Percentiles rank a stretch among this genome's conserved stretches.
phyloP scores from a whole-genome alignment of 176 grass and related monocot genomes.

The Musa beccarii region DNA sequence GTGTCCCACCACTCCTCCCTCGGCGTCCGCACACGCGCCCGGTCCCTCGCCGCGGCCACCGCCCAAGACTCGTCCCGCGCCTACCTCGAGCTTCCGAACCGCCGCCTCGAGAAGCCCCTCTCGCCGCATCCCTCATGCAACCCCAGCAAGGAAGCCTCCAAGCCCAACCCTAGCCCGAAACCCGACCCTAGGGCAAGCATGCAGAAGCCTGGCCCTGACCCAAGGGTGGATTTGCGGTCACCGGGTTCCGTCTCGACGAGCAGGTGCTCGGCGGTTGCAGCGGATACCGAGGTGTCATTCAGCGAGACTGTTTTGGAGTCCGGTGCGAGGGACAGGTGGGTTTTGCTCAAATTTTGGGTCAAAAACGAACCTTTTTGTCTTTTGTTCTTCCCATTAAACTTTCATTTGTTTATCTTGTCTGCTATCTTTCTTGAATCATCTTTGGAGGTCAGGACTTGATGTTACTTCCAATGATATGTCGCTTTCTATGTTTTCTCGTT shows the following conservation, averaged over 20 bases:
- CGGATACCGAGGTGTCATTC: conserved; percentile 8
- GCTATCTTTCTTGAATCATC: no score
- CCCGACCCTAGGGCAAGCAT: not conserved
- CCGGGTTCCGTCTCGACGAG: not conserved
- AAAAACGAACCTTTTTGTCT: not conserved
- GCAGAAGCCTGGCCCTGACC: not conserved
- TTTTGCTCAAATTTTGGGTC: not conserved
- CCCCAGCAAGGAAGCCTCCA: not conserved
- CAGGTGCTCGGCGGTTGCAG: not conserved
- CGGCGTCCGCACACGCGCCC: conserved; percentile 19
- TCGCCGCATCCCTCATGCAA: not conserved
- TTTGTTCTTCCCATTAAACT: not conserved
- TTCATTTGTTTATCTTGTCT: not conserved
- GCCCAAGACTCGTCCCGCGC: not conserved
- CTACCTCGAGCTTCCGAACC: conserved; percentile 27
- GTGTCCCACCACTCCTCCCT: conserved; percentile 8
- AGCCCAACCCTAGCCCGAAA: not conserved
- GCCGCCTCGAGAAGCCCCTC: conserved; percentile 22
- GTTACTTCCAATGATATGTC: not conserved
- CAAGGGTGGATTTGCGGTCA: not conserved
- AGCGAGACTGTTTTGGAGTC: conserved; percentile 18
- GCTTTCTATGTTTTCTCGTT: not conserved
- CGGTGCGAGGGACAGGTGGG: conserved; percentile 20
- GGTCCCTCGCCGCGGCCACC: conserved; percentile 3
- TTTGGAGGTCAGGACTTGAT: not conserved